Base-by-base conservation (phyloP, 805 yeast genomes). In the Candida palmyrensis region DNA sequence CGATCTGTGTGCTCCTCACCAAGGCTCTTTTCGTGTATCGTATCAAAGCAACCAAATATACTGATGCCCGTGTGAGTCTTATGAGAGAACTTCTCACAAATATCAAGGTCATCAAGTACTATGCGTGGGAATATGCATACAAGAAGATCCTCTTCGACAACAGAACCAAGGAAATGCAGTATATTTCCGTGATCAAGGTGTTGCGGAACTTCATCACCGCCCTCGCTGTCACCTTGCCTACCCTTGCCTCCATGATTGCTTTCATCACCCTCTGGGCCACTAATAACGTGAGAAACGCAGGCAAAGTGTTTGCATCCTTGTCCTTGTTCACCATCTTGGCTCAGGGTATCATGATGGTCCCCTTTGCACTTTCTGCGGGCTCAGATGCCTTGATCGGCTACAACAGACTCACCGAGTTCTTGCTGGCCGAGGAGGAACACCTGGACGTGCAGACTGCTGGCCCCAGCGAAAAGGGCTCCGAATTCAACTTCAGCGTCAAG, bases 41-140 rank as follows among this genome's bases (percentile, higher is more conserved):
- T 44, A 62, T 61, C 40, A 48, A 38, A 2, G 65, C 55, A 6
- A 64, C 59, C 27, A 48, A 48, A 38, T 58, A 40, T 44, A 67
- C 72, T n/a, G 72, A 67, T 43, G 51, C 55, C 39, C 47, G 72
- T 40, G 58, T 67, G 30, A 49, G 65, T 16, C 49, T 60, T 33
- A 65, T 67, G 64, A 57, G 70, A 38, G 71, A 67, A 44, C 54
- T 62, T 22, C 53, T 67, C 37, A 48, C 48, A 30, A 60, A 65
- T 44, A 48, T 67, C 40, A 67, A 67, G 42, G 49, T 66, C 19
- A 65, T 67, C 45, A 67, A 67, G 47, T 67, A 57, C 34, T 67
- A 66, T 41, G 66, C 71, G 10, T 67, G 73, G 73, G 73, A 67
- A 47, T 20, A 51, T 33, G 68, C 73, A 13, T 67, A 67, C 48